Percentiles rank a stretch among this genome's conserved stretches.
phyloP scores from a whole-genome alignment of 768 basidiomycete species.

The Porpolomopsis calyptriformis region DNA sequence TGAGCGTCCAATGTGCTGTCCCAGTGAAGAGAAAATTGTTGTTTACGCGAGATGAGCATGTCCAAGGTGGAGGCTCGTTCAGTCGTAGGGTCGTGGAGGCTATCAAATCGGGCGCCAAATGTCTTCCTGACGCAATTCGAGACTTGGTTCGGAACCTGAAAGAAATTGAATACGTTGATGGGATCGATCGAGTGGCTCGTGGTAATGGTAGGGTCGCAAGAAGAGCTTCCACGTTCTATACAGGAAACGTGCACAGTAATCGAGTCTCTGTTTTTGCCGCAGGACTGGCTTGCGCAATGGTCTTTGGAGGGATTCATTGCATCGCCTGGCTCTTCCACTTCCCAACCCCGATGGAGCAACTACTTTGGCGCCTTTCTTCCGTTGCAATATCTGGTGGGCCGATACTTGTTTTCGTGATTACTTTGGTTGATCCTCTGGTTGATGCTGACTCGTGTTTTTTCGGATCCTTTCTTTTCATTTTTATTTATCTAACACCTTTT shows the following conservation, averaged over 20 bases:
- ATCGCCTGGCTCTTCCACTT: slow-evolving; percentile 21
- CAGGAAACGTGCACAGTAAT: neutral
- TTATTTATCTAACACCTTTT: neutral
- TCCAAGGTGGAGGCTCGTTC: neutral
- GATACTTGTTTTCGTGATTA: neutral
- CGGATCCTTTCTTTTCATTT: neutral
- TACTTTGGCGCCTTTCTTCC: slow-evolving; percentile 17
- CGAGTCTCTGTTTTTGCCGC: neutral
- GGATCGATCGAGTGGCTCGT: no score
- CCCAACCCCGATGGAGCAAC: slow-evolving; percentile 13
- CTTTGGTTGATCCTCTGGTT: neutral
- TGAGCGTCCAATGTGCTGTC: slow-evolving; percentile 15
- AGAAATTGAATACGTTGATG: no score
- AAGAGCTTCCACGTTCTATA: neutral
- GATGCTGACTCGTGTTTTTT: neutral
- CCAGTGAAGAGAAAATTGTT: neutral
- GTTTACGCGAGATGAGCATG: neutral
- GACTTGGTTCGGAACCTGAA: no score
- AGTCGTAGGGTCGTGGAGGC: neutral
- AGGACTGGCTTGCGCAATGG: slow-evolving; percentile 5
- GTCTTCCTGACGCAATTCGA: no score
- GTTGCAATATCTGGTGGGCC: slow-evolving; percentile 10
- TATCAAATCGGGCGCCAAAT: no score
- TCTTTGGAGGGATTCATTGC: slow-evolving; percentile 20
- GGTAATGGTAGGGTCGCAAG: neutral